phyloP scores from a whole-genome alignment of 106 monocot species.

The Ottelia alismoides region DNA sequence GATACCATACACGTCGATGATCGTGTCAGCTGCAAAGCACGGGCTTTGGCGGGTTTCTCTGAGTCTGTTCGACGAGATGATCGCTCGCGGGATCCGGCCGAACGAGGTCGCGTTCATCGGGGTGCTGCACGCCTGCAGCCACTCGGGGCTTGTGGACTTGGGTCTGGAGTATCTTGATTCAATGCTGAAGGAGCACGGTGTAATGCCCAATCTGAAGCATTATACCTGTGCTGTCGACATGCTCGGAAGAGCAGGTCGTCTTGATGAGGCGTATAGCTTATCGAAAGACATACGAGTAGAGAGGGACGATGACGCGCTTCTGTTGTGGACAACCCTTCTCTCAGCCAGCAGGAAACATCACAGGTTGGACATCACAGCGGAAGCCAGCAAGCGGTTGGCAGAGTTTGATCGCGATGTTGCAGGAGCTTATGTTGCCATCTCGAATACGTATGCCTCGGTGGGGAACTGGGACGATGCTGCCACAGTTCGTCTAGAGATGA shows the following conservation, averaged over 20 bases:
- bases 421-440: constrained; percentile 56
- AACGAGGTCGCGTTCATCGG: constrained; percentile 65
- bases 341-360: constrained; percentile 34
- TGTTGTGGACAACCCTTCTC: constrained; percentile 69
- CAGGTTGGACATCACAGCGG: constrained; percentile 38
- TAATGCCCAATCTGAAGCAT: constrained; percentile 46
- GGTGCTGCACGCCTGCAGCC: constrained; percentile 74
- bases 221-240: constrained; percentile 83
- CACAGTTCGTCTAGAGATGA: constrained; percentile 44
- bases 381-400: constrained; percentile 27
- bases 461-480: constrained; percentile 37
- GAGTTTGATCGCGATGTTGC: constrained; percentile 50
- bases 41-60: constrained; percentile 28
- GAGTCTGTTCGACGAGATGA: constrained; percentile 47
- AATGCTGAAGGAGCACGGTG: constrained; percentile 33
- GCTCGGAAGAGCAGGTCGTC: constrained; percentile 68
- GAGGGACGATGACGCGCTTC: constrained; percentile 32
- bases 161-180: constrained; percentile 43
- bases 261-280: constrained; percentile 54
- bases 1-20: constrained; percentile 60
- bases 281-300: constrained; percentile 18
- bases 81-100: constrained; percentile 31
- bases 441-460: constrained; percentile 40
- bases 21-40: constrained; percentile 43
- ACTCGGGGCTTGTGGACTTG: constrained; percentile 45